These are phyloP conservation scores for Hyaloscypha finlandica DNA, from an alignment of 495 filamentous ascomycete species.

Conservation along the genomic window DNA sequence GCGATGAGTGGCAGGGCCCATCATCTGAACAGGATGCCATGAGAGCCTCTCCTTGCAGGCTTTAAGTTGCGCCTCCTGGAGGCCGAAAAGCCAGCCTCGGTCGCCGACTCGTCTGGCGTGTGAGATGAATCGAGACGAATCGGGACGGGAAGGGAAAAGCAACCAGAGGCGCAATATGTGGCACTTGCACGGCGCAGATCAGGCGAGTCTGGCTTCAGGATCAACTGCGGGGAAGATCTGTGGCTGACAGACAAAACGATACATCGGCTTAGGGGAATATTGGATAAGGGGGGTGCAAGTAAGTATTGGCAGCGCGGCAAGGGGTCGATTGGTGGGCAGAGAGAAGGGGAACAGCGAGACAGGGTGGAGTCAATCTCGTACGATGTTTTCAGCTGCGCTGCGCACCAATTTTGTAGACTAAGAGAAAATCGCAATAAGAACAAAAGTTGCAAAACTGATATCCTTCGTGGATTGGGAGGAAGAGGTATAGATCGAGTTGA, in stretches of 20 bases:
- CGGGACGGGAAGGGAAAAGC: background rate
- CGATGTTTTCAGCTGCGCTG: background rate
- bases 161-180: conserved; percentile 2
- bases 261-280: background rate
- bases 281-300: background rate
- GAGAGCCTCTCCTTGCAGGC: background rate
- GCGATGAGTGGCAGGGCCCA: background rate
- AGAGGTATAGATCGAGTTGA: too few relatives aligned
- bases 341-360: too few relatives aligned
- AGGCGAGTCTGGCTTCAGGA: background rate
- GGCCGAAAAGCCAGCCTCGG: background rate
- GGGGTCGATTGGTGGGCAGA: background rate
- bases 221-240: conserved; percentile 1
- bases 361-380: background rate
- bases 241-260: background rate
- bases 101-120: too few relatives aligned
- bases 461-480: too few relatives aligned
- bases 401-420: too few relatives aligned
- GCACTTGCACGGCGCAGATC: background rate
- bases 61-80: background rate
- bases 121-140: conserved; percentile 11
- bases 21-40: background rate
- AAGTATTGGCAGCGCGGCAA: background rate
- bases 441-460: too few relatives aligned
- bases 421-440: too few relatives aligned